Evolutionary conservation across 73 alveolate species (phyloP).

Genomic region (Stentor coeruleus): DNA sequence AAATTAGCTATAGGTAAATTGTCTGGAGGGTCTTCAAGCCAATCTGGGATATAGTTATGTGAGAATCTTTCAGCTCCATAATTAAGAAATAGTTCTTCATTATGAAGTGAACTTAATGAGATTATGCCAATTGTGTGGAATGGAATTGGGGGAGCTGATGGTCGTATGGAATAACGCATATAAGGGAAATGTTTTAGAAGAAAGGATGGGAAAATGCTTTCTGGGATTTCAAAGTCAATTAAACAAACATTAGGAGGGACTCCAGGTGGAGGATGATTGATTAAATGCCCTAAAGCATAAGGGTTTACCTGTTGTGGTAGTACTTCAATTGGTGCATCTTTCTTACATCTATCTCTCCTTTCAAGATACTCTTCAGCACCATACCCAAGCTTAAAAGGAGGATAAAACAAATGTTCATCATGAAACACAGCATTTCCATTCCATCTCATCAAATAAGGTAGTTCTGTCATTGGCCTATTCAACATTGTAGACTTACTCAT

Average conservation of each 20-base stretch:
- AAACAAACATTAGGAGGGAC: slow-evolving; percentile 44
- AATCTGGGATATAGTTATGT: not conserved
- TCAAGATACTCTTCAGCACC: not conserved
- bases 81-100: slow-evolving; percentile 14
- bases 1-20: not conserved
- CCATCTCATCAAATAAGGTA: slow-evolving; percentile 37
- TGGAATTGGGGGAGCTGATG: not conserved
- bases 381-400: slow-evolving; percentile 28
- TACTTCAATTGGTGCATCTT: slow-evolving; percentile 25
- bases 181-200: slow-evolving; percentile 46
- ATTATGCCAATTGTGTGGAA: not conserved
- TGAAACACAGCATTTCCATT: slow-evolving; percentile 52
- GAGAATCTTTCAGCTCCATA: slow-evolving; percentile 10
- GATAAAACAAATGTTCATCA: slow-evolving; percentile 50
- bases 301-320: slow-evolving; percentile 59
- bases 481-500: slow-evolving; percentile 27
- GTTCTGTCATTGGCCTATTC: slow-evolving; percentile 23
- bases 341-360: slow-evolving; percentile 9
- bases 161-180: slow-evolving; percentile 30
- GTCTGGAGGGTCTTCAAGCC: not conserved
- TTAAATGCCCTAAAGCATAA: slow-evolving; percentile 56
- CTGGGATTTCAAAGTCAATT: slow-evolving; percentile 60
- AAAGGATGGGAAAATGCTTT: slow-evolving; percentile 50
- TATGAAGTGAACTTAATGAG: not conserved
- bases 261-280: slow-evolving; percentile 71